These are phyloP conservation scores for Purshia tridentata DNA, from an alignment of 306 rosid genomes.

Conservation along the genomic window DNA sequence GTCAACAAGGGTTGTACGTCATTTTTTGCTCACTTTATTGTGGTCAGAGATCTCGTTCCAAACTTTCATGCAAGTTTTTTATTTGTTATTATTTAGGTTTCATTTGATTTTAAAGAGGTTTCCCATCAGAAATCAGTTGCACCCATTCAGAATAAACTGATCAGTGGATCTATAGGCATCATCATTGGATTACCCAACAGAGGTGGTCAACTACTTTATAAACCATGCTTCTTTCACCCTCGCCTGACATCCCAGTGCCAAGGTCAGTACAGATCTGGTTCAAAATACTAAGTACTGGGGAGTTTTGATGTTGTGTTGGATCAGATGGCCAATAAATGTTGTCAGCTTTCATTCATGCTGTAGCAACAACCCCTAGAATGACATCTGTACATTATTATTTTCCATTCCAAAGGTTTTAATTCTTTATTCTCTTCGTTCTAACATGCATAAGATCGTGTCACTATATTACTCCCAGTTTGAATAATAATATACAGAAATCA, in stretches of 20 bases:
- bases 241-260: neutral
- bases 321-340: neutral
- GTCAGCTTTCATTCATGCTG: neutral
- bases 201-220: neutral
- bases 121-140: neutral
- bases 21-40: conserved; percentile 3
- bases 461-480: neutral
- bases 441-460: neutral
- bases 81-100: neutral
- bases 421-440: neutral
- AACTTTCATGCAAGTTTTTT: neutral
- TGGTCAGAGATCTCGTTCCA: neutral
- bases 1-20: neutral
- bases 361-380: neutral
- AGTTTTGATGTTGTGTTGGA: neutral
- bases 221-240: neutral
- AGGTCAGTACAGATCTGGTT: neutral
- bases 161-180: neutral
- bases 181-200: neutral
- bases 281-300: neutral
- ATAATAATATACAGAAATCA: neutral
- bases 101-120: neutral
- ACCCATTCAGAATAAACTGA: neutral
- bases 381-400: neutral
- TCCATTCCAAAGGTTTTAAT: neutral